Base-by-base conservation (phyloP, 2,329 filamentous ascomycete species). In the Fusarium stilboides region DNA sequence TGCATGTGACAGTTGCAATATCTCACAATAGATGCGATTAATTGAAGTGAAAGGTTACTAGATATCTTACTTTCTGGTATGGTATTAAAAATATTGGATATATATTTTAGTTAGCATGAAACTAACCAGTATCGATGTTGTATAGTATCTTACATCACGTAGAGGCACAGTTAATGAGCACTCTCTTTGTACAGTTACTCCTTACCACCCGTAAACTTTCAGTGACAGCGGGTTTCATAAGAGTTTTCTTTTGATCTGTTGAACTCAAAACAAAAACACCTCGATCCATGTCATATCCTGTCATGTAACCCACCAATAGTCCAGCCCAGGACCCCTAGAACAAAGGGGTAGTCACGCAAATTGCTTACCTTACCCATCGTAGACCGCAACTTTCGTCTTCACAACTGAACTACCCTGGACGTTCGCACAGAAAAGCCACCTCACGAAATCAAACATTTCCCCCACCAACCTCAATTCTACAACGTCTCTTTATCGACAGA, bases 371-470 rank as follows among this genome's bases (percentile, higher is more conserved):
- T 43, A 50, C 19, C 51, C 34, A 45, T 33, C 36, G 39, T 57
- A 67, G 63, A 66, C 63, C 62, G 63, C 63, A 67, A 66, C 62
- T 66, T 66, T 31, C 36, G 40, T 39, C 42, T 37, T 65, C n/a
- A 39, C n/a, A 24, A 43, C 19, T 36, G 9, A 36, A 20, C 40
- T 67, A 67, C 64, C 62, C 63, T 67, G 62, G 42, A 67, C 57
- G 37, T 54, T 57, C 47, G 24, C 40, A 39, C 28, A 55, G 51
- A 66, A 66, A 66, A 66, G 62, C 56, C 63, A 31, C 28, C 10
- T 31, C 28, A 66, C 63, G 56, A 65, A 65, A 54, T 50, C 44
- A 50, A 65, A 34, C 58, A 57, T 43, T 63, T 45, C 53, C 61
- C 60, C 46, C 62, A 53, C 46, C 61, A 57, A 34, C 44, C 39